Evolutionary conservation across 1,139 yeast genomes (phyloP).

Genomic region (Hemisphaericaspora xylanilytica): DNA sequence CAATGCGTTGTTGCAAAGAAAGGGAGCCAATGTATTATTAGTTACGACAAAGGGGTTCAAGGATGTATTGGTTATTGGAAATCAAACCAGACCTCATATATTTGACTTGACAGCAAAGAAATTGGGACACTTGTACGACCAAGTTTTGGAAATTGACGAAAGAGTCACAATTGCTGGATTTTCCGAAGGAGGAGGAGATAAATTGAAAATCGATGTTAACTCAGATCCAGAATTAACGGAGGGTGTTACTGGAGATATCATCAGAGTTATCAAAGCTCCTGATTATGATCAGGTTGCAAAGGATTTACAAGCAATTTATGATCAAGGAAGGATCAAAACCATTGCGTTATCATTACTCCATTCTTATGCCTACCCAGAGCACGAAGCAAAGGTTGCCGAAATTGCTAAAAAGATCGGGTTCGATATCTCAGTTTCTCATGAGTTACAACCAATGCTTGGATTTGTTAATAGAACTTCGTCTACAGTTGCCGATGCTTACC

Average conservation of each 20-base stretch:
- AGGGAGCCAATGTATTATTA: conserved; percentile 51
- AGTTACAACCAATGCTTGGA: conserved; percentile 46
- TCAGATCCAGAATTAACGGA: conserved; percentile 25
- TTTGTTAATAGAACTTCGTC: conserved; percentile 44
- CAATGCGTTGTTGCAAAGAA: conserved; percentile 45
- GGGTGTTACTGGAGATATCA: conserved; percentile 38
- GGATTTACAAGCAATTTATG: conserved; percentile 25
- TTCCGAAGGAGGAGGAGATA: conserved; percentile 43
- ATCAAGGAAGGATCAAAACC: conserved; percentile 27
- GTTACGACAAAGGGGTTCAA: conserved; percentile 53
- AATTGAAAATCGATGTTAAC: conserved; percentile 18
- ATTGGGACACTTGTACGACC: conserved; percentile 33
- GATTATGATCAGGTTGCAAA: conserved; percentile 24
- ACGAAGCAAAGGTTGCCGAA: conserved; percentile 35
- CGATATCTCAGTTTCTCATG: conserved; percentile 39
- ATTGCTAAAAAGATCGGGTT: conserved; percentile 39
- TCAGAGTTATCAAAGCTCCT: conserved; percentile 33
- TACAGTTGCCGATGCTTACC: conserved; percentile 46
- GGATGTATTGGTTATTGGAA: conserved; percentile 44
- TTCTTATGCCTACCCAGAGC: conserved; percentile 41
- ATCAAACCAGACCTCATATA: conserved; percentile 39
- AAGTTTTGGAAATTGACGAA: conserved; percentile 42
- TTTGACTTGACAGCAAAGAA: conserved; percentile 39
- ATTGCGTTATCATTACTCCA: conserved; percentile 42
- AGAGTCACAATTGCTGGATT: conserved; percentile 40